Evolutionary conservation across 345 rosid genomes (phyloP).

Genomic region (Excoecaria cochinchinensis): DNA sequence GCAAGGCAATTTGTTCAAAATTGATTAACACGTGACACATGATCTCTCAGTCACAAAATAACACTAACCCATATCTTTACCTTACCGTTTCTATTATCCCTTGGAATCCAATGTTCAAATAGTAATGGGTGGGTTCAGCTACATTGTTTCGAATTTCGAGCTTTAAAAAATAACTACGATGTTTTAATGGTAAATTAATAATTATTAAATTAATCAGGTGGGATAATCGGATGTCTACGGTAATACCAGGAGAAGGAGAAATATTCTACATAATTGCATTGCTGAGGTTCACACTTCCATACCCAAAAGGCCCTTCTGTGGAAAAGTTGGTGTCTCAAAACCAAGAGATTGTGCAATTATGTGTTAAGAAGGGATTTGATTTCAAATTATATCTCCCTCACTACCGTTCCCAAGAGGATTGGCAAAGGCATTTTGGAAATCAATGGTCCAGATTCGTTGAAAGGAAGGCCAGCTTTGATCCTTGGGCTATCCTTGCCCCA

Average conservation of each 20-base stretch:
- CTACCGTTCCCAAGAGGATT: conserved; percentile 67
- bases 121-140: neutral
- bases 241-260: conserved; percentile 62
- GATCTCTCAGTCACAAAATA: neutral
- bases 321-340: conserved; percentile 63
- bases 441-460: conserved; percentile 69
- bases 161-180: no score
- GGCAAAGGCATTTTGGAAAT: conserved; percentile 80
- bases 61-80: neutral
- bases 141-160: no score
- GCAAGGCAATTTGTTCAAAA: neutral
- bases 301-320: conserved; percentile 33
- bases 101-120: conserved; percentile 11
- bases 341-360: conserved; percentile 54
- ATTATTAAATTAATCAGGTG: conserved; percentile 44
- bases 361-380: conserved; percentile 52
- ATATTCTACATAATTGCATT: conserved; percentile 84
- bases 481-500: conserved; percentile 81
- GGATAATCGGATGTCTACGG: conserved; percentile 68
- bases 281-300: conserved; percentile 57
- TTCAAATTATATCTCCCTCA: conserved; percentile 87
- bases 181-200: neutral
- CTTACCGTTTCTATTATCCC: neutral
- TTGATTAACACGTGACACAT: neutral
- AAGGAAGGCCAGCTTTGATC: conserved; percentile 70